Conservation (phyloP, 148 eudicot species). For the Hydrangea macrophylla region DNA sequence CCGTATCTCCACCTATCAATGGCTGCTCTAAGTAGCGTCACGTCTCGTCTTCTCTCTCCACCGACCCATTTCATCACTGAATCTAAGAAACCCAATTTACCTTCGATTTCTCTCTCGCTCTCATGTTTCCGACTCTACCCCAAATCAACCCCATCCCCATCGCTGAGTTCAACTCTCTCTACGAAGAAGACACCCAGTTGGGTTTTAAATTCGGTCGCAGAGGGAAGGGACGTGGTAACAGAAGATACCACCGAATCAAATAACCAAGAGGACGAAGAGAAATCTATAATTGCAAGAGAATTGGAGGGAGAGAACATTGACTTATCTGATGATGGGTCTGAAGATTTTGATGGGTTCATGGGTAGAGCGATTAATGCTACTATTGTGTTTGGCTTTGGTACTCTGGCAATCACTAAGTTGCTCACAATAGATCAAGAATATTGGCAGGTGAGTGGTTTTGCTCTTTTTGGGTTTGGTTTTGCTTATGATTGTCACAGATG, state of each 20-base stretch:
- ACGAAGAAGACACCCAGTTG: conserved; percentile 9
- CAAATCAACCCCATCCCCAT: conserved; percentile 12
- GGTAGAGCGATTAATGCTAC: conserved; percentile 76
- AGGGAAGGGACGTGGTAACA: conserved; percentile 5
- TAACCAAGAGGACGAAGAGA: neutral
- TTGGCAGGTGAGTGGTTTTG: conserved; percentile 70
- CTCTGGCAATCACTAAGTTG: conserved; percentile 73
- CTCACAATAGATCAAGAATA: conserved; percentile 89
- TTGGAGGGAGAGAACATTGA: neutral
- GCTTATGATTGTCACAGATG: neutral
- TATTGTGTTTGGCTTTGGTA: conserved; percentile 76
- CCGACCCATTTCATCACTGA: conserved; percentile 6
- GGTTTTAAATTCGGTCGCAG: neutral
- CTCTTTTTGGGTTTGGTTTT: neutral
- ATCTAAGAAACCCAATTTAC: conserved; percentile 7
- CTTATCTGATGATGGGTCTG: conserved; percentile 14
- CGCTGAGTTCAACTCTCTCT: conserved; percentile 1
- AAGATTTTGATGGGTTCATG: conserved; percentile 37
- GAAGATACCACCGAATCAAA: neutral
- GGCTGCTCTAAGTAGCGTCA: conserved; percentile 1
- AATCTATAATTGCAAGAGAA: conserved; percentile 1
- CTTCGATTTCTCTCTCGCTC: neutral
- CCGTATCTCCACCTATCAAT: neutral
- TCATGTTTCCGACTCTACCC: neutral
- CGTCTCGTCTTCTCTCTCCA: neutral